Evolutionary conservation across 2,329 filamentous ascomycete genomes (phyloP).

Genomic region (Incumbomyces lentus): DNA sequence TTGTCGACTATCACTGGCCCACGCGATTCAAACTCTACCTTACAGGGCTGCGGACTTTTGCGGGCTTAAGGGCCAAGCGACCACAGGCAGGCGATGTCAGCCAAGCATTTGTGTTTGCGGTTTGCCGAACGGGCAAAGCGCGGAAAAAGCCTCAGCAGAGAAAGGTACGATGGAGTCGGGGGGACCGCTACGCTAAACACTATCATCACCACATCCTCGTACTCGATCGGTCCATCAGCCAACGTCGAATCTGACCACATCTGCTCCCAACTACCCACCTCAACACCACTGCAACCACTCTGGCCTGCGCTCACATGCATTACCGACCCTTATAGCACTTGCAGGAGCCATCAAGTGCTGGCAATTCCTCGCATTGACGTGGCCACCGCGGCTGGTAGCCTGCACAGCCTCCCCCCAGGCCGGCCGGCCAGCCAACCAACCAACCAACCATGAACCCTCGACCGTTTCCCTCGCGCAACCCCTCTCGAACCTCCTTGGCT

Average conservation of each 20-base stretch:
- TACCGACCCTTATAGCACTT: too few relatives aligned
- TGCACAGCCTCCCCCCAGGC: conserved; percentile 7
- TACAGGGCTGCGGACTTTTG: too few relatives aligned
- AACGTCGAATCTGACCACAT: not conserved
- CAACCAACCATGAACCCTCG: conserved; percentile 1
- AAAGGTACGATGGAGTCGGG: not conserved
- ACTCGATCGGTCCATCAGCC: not conserved
- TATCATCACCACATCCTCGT: not conserved
- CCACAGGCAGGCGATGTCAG: not conserved
- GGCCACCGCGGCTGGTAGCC: conserved; percentile 1
- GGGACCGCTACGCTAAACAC: not conserved
- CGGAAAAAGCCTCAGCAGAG: not conserved
- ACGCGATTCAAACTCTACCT: too few relatives aligned
- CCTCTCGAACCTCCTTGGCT: not conserved
- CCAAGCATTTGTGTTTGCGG: not conserved
- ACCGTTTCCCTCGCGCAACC: conserved; percentile 1
- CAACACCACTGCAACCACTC: not conserved
- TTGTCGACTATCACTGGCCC: too few relatives aligned
- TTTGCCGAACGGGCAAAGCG: not conserved
- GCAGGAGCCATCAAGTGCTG: too few relatives aligned
- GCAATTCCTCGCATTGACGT: not conserved
- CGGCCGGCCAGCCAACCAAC: too few relatives aligned
- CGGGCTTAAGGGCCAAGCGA: too few relatives aligned
- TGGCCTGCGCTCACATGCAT: too few relatives aligned
- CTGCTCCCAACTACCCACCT: not conserved